phyloP scores from a whole-genome alignment of 129 eudicot species.

The Dittrichia graveolens region DNA sequence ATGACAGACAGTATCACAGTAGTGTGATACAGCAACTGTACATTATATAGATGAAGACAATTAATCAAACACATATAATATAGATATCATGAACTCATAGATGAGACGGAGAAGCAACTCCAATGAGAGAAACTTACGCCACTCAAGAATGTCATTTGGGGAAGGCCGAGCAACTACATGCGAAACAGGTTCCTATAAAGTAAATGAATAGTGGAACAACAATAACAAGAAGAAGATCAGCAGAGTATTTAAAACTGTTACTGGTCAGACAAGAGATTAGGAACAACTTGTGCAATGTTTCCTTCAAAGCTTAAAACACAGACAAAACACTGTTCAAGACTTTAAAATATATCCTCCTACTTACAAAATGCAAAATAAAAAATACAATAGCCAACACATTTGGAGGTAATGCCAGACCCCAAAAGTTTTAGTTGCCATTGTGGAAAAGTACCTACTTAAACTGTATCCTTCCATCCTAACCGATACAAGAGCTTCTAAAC shows the following conservation, averaged over 20 bases:
- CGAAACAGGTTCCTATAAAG: conserved; percentile 87
- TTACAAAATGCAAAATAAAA: too few species aligned
- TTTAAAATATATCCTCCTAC: neutral
- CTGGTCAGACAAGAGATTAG: neutral
- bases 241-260: neutral
- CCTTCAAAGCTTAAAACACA: neutral
- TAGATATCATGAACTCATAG: neutral
- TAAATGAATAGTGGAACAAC: conserved; percentile 19
- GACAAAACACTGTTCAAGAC: neutral
- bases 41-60: neutral
- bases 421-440: too few species aligned
- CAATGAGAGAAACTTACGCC: conserved; percentile 73
- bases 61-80: neutral
- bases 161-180: conserved; percentile 93
- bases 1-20: too few species aligned
- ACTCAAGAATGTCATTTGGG: conserved; percentile 95
- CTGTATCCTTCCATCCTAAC: too few species aligned
- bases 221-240: conserved; percentile 5
- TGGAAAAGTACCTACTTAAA: too few species aligned
- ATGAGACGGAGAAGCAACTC: neutral
- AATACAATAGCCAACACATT: too few species aligned
- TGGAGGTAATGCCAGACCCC: too few species aligned
- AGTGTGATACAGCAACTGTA: too few species aligned
- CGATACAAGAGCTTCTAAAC: too few species aligned
- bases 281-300: conserved; percentile 1